A percentile compares a stretch with the other conserved stretches of the same genome.
Evolutionary conservation across 2,329 filamentous ascomycete genomes (phyloP).

Genomic region (Penicillium janthinellum): DNA sequence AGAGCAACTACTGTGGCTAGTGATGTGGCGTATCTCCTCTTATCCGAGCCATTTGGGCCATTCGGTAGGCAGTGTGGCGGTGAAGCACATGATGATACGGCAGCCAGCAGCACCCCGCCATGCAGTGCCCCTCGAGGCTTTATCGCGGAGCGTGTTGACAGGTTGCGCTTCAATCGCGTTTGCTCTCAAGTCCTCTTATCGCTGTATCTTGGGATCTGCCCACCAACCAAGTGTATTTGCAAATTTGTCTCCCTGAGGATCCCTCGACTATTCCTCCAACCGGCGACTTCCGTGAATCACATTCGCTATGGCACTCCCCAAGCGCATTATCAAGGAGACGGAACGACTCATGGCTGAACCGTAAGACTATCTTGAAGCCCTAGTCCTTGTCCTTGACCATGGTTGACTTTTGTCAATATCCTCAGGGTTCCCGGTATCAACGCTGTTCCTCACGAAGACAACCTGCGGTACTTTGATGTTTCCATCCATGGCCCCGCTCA

Average conservation of each 20-base stretch:
- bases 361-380: constrained; percentile 56
- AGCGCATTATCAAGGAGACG: constrained; percentile 98
- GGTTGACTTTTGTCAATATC: constrained; percentile 9
- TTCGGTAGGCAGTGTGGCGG: constrained; percentile 2
- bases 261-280: constrained; percentile 1
- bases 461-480: constrained; percentile 97
- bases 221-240: not conserved
- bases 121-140: constrained; percentile 35
- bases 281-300: constrained; percentile 22
- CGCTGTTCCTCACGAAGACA: constrained; percentile 93
- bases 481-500: constrained; percentile 89
- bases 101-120: constrained; percentile 19
- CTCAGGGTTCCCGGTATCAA: constrained; percentile 90
- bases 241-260: not conserved
- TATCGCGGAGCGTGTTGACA: constrained; percentile 14
- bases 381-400: not conserved
- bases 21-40: constrained; percentile 4
- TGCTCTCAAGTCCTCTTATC: not conserved
- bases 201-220: not conserved
- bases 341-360: constrained; percentile 96
- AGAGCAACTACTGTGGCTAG: constrained; percentile 24
- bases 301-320: constrained; percentile 70
- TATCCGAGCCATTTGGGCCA: not conserved
- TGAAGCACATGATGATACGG: constrained; percentile 23
- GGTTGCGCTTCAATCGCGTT: not conserved